These are phyloP conservation scores for Stevia rebaudiana DNA, from an alignment of 140 eudicot species.

Conservation along the genomic window DNA sequence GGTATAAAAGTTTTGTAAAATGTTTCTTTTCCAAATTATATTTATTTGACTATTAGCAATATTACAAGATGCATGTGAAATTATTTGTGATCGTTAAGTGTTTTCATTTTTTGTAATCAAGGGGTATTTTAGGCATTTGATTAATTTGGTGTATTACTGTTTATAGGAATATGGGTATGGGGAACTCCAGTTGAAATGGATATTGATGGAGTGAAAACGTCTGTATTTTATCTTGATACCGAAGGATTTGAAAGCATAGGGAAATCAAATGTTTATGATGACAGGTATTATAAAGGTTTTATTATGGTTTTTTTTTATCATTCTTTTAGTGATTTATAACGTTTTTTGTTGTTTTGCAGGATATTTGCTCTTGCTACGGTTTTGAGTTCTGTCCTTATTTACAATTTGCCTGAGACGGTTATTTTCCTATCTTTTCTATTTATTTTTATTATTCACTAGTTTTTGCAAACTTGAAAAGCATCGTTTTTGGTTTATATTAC, in stretches of 20 bases:
- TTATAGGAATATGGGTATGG: slow-evolving; percentile 96
- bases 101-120: neutral
- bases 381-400: slow-evolving; percentile 90
- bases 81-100: neutral
- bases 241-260: slow-evolving; percentile 99
- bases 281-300: slow-evolving; percentile 49
- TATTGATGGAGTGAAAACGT: slow-evolving; percentile 77
- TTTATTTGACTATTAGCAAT: slow-evolving; percentile 5
- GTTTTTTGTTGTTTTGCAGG: slow-evolving; percentile 36
- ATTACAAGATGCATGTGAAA: neutral
- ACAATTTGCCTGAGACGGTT: slow-evolving; percentile 97
- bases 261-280: slow-evolving; percentile 95
- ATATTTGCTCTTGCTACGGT: slow-evolving; percentile 96
- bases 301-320: neutral
- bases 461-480: neutral
- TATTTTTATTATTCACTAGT: neutral
- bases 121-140: neutral
- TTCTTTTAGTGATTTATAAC: neutral
- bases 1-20: slow-evolving; percentile 42
- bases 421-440: slow-evolving; percentile 18
- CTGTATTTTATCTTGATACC: slow-evolving; percentile 91
- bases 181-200: slow-evolving; percentile 83
- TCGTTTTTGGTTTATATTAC: neutral
- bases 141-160: neutral
- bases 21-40: neutral